Conservation (phyloP, 306 rosid species). For the Inga laurina region DNA sequence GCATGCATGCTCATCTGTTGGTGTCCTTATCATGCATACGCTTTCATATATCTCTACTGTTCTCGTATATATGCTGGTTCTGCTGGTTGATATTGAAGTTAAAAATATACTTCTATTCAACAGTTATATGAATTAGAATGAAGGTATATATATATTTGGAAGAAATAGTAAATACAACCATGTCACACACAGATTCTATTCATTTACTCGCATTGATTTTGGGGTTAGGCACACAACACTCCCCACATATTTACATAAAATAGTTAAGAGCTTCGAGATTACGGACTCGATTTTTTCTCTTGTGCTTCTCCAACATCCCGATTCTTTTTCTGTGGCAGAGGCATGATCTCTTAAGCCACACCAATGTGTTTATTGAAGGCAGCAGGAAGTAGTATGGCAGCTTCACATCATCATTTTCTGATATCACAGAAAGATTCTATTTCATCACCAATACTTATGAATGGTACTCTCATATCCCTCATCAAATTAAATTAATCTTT, state of each 20-base stretch:
- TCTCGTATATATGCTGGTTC: background rate
- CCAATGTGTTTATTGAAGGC: background rate
- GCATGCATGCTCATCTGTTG: background rate
- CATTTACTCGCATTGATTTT: constrained; percentile 18
- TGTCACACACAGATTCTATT: constrained; percentile 14
- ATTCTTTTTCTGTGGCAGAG: background rate
- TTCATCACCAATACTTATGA: constrained; percentile 2
- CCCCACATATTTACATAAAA: constrained; percentile 34
- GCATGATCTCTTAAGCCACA: background rate
- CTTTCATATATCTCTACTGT: background rate
- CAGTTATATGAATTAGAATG: background rate
- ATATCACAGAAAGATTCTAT: background rate
- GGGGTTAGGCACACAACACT: constrained; percentile 16
- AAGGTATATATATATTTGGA: background rate
- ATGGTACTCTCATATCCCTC: constrained; percentile 9
- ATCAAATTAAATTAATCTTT: background rate
- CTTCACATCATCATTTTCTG: background rate
- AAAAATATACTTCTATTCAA: background rate
- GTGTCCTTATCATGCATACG: background rate
- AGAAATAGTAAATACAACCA: background rate
- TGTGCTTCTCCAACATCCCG: background rate
- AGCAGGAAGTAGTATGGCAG: background rate
- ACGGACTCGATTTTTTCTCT: background rate
- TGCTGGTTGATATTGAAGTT: background rate
- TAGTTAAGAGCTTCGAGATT: constrained; percentile 29